These are phyloP conservation scores for Breviolum minutum DNA, from an alignment of 73 alveolate species.

Conservation along the genomic window DNA sequence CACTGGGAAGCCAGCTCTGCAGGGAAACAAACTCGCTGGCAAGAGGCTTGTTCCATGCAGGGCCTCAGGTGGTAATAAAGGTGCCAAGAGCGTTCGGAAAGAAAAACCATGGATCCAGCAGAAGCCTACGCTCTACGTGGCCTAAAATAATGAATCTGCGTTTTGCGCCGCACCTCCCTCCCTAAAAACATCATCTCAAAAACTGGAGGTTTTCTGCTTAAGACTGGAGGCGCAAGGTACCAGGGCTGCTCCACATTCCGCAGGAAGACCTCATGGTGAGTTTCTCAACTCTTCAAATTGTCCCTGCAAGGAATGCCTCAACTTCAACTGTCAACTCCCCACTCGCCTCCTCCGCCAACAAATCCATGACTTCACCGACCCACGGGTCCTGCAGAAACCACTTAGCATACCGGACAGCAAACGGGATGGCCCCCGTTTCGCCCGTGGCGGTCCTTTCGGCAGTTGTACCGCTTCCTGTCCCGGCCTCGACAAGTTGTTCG, in stretches of 20 bases:
- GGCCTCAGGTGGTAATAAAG: conserved; percentile 32
- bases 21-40: conserved; percentile 88
- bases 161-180: neutral
- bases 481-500: neutral
- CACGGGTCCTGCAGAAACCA: conserved; percentile 26
- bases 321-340: neutral
- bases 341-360: conserved; percentile 54
- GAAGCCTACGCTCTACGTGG: neutral
- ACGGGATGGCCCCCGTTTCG: neutral
- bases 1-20: neutral
- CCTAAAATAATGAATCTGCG: no score
- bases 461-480: conserved; percentile 79
- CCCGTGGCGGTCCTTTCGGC: conserved; percentile 49
- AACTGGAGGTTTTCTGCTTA: neutral
- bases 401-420: no score
- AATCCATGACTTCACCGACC: conserved; percentile 72
- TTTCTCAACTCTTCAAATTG: neutral
- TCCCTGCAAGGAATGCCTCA: neutral
- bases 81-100: no score
- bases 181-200: neutral
- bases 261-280: conserved; percentile 29
- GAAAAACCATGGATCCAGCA: neutral
- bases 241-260: conserved; percentile 94
- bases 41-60: conserved; percentile 61
- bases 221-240: conserved; percentile 32